A percentile compares a stretch with the other conserved stretches of the same genome.
These are phyloP conservation scores for Aspergillus melleus DNA, from an alignment of 2,329 filamentous ascomycete genomes.

Conservation along the genomic window DNA sequence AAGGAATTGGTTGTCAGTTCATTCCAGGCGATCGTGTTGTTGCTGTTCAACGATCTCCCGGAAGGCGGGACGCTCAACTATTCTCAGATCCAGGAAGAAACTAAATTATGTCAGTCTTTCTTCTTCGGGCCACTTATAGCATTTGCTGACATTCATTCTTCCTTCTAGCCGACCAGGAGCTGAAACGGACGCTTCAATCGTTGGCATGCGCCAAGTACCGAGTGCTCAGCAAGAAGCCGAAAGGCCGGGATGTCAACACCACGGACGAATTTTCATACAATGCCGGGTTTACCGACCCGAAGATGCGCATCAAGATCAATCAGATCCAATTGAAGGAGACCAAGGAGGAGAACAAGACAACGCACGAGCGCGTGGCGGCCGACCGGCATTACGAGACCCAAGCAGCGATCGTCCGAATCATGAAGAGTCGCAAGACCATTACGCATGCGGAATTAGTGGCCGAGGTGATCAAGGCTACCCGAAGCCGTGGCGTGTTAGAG, in stretches of 20 bases:
- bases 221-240: conserved; percentile 81
- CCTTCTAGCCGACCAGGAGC: conserved; percentile 64
- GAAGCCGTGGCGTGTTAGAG: conserved; percentile 81
- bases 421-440: conserved; percentile 91
- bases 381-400: conserved; percentile 96
- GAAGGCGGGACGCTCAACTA: conserved; percentile 69
- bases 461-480: conserved; percentile 90
- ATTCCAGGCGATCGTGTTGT: conserved; percentile 86
- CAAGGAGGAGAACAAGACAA: conserved; percentile 89
- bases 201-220: conserved; percentile 87
- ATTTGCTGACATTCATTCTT: conserved; percentile 24
- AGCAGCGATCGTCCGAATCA: conserved; percentile 92
- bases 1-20: conserved; percentile 91
- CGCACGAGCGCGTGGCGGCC: conserved; percentile 82
- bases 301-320: conserved; percentile 95
- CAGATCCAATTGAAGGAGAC: conserved; percentile 98
- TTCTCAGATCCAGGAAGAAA: conserved; percentile 70
- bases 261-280: conserved; percentile 88
- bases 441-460: conserved; percentile 82
- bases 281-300: conserved; percentile 71
- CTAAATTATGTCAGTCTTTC: conserved; percentile 63
- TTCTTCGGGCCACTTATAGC: not conserved
- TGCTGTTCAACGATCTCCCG: conserved; percentile 79
- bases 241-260: conserved; percentile 72
- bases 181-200: conserved; percentile 89